Evolutionary conservation across 805 yeast genomes (phyloP), one percentile per base, ranked within the genome.

Genomic region (Saccharomycopsis javanensis): DNA sequence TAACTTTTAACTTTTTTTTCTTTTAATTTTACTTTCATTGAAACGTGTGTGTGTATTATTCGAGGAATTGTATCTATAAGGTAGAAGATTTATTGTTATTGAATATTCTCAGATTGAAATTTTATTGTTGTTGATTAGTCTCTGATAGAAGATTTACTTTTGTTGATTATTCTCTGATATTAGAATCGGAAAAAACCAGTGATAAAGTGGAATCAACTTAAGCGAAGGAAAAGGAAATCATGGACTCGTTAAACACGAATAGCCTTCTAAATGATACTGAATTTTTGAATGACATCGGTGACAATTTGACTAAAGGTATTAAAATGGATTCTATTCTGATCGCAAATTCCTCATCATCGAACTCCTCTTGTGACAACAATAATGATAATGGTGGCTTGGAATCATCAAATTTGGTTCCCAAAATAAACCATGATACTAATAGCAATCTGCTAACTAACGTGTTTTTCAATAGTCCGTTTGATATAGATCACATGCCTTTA

Each of bases 401-500:
- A 15, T 13, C 33, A n/a, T 2, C 25, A 33, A 33, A 16, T 5
- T 16, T 16, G n/a, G 5, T n/a, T 13, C 18, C 15, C 23, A 50
- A 16, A 50, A n/a, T 34, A 1, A 50, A 25, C 25, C 13, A 31
- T 33, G 25, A 35, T 18, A 52, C 16, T 27, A 15, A n/a, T 15
- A 35, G 6, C 7, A 34, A 34, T 15, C 23, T 15, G 4, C 48
- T 53, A 13, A 28, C n/a, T 30, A 48, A 10, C 31, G 13, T 35
- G 6, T 27, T 20, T 27, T 56, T 53, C 28, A 35, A 34, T 20
- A 37, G 11, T 31, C 56, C 56, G 4, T 56, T 53, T 28, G 59
- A 59, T 35, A 27, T 53, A 15, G 57, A 54, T 3, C 45, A 56
- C 20, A 53, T 59, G 46, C 61, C 61, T 7, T 18, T 59, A 23